Evolutionary conservation across 129 eudicot species (phyloP).

Genomic region (Pseudognaphalium luteoalbum): DNA sequence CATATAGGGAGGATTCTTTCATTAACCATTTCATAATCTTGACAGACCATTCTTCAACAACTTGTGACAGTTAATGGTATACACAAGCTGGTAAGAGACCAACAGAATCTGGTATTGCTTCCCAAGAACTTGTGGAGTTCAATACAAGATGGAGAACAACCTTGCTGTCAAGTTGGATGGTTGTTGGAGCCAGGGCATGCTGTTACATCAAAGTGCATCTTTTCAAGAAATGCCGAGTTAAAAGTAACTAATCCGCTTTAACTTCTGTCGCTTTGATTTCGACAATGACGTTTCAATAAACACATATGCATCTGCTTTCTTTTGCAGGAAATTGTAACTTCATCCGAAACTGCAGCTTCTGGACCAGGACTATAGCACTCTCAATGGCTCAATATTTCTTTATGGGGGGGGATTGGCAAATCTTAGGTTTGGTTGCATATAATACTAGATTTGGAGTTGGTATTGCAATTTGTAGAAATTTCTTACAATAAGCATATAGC

Average conservation of each 20-base stretch:
- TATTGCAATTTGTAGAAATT: conserved; percentile 18
- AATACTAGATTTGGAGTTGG: conserved; percentile 17
- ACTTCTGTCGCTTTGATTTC: conserved; percentile 4
- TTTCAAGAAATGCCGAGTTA: conserved; percentile 52
- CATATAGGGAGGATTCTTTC: background rate
- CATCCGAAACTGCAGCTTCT: conserved; percentile 42
- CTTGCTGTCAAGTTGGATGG: conserved; percentile 87
- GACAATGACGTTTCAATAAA: background rate
- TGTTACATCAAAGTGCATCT: conserved; percentile 72
- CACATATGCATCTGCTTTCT: background rate
- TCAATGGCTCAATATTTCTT: background rate
- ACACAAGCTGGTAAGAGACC: conserved; percentile 42
- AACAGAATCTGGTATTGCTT: conserved; percentile 46
- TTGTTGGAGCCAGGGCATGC: conserved; percentile 59
- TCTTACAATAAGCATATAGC: conserved; percentile 23
- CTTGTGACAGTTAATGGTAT: conserved; percentile 35
- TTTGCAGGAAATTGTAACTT: conserved; percentile 62
- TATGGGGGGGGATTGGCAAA: background rate
- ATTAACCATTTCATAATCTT: conserved; percentile 16
- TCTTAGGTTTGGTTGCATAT: background rate
- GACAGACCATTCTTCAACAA: conserved; percentile 50
- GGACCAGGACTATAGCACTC: conserved; percentile 17
- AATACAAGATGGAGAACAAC: conserved; percentile 47
- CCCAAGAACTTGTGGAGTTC: conserved; percentile 93
- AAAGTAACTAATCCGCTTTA: conserved; percentile 46